Conservation (phyloP, 148 eudicot species). For the Talinum fruticosum region DNA sequence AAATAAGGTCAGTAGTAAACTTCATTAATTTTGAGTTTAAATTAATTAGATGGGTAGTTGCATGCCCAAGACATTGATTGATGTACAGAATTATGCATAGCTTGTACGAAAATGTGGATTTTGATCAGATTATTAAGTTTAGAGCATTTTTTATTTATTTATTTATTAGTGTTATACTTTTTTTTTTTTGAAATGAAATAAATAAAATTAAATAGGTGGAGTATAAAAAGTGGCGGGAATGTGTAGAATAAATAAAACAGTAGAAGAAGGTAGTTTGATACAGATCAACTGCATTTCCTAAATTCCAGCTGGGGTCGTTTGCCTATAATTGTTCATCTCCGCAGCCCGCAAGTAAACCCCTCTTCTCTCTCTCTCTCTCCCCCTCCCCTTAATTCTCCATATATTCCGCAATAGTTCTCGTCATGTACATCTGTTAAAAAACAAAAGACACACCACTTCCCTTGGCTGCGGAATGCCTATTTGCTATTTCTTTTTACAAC, state of each 20-base stretch:
- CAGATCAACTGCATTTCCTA: slow-evolving; percentile 30
- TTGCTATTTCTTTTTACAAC: too few relatives aligned
- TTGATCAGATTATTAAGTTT: not conserved
- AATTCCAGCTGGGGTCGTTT: slow-evolving; percentile 20
- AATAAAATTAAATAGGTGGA: not conserved
- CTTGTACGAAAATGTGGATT: slow-evolving; percentile 11
- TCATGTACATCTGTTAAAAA: too few relatives aligned
- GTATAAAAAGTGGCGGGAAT: not conserved
- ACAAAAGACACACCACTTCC: too few relatives aligned
- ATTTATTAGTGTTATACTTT: too few relatives aligned
- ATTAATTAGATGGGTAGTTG: not conserved
- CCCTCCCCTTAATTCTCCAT: not conserved
- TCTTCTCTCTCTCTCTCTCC: not conserved
- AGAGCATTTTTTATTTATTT: too few relatives aligned
- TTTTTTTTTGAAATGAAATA: not conserved
- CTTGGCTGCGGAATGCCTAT: too few relatives aligned
- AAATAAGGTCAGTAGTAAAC: not conserved
- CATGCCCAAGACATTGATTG: too few relatives aligned
- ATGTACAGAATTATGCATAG: too few relatives aligned
- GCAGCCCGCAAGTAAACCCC: not conserved
- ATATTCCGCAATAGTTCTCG: not conserved
- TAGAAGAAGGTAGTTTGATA: slow-evolving; percentile 11
- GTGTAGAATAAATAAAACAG: not conserved
- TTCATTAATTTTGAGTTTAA: not conserved
- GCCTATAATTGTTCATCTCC: slow-evolving; percentile 23